Evolutionary conservation across 805 yeast species (phyloP).

Genomic region (Kluyveromyces siamensis): DNA sequence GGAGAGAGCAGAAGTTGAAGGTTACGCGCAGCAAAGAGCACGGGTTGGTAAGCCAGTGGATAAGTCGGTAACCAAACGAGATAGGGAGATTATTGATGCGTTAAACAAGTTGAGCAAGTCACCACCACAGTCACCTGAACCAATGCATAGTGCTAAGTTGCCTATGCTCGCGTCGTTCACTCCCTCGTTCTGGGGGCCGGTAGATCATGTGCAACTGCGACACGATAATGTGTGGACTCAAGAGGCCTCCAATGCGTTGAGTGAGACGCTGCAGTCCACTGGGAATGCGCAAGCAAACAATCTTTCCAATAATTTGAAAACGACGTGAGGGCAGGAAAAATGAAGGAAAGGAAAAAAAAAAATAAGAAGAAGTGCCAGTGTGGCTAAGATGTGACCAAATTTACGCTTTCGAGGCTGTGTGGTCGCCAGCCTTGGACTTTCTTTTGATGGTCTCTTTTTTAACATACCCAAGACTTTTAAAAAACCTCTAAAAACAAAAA

Average conservation of each 20-base stretch:
- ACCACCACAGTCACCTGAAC: neutral
- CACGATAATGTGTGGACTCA: neutral
- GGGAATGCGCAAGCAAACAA: neutral
- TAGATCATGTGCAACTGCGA: conserved; percentile 2
- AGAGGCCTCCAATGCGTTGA: neutral
- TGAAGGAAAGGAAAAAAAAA: too few species aligned
- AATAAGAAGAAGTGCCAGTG: too few species aligned
- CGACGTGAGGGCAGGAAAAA: neutral
- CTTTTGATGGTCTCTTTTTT: too few species aligned
- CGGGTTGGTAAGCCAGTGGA: neutral
- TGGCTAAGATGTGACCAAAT: too few species aligned
- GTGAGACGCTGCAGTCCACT: neutral
- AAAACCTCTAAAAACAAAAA: too few species aligned
- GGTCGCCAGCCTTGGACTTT: too few species aligned
- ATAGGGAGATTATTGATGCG: conserved; percentile 1
- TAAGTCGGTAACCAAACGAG: conserved; percentile 1
- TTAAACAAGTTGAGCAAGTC: neutral
- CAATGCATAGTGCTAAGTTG: conserved; percentile 1
- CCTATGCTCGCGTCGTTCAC: conserved; percentile 2
- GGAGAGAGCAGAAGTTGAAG: neutral
- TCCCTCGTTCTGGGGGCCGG: conserved; percentile 1
- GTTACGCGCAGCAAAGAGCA: neutral
- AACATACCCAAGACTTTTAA: too few species aligned
- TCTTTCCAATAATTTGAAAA: neutral
- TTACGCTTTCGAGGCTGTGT: too few species aligned